A percentile compares a stretch with the other conserved stretches of the same genome.
Evolutionary conservation across 148 eudicot genomes (phyloP).

Genomic region (Nyssa sinensis): DNA sequence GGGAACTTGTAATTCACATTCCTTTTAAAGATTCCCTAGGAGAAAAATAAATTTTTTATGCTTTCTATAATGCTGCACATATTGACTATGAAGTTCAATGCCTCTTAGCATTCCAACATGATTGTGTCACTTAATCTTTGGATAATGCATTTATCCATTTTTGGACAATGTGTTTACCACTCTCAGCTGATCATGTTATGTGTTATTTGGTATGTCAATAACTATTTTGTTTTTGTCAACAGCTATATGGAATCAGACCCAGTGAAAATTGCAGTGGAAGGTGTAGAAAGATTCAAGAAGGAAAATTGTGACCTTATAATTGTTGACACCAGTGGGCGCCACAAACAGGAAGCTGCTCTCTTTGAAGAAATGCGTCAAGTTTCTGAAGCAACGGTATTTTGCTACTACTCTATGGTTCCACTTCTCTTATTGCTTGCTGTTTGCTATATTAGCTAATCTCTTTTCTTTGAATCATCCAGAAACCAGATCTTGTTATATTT

Average conservation of each 20-base stretch:
- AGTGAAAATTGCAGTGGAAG: conserved; percentile 92
- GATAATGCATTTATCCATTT: no score
- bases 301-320: conserved; percentile 94
- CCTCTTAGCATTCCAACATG: no score
- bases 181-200: no score
- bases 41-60: no score
- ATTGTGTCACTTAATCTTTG: no score
- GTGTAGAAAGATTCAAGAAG: conserved; percentile 90
- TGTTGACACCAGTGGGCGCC: conserved; percentile 98
- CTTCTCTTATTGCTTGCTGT: conserved; percentile 9
- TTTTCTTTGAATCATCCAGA: conserved; percentile 48
- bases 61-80: no score
- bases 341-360: conserved; percentile 96
- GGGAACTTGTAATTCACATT: no score
- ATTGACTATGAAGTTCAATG: no score
- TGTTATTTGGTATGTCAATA: no score
- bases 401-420: not conserved
- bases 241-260: conserved; percentile 99
- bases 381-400: conserved; percentile 76
- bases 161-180: no score
- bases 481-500: conserved; percentile 97
- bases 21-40: not conserved
- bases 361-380: conserved; percentile 99
- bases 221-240: conserved; percentile 19
- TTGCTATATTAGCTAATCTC: conserved; percentile 14